Base-by-base conservation (phyloP, 2,329 filamentous ascomycete species). In the Cordyceps javanica region DNA sequence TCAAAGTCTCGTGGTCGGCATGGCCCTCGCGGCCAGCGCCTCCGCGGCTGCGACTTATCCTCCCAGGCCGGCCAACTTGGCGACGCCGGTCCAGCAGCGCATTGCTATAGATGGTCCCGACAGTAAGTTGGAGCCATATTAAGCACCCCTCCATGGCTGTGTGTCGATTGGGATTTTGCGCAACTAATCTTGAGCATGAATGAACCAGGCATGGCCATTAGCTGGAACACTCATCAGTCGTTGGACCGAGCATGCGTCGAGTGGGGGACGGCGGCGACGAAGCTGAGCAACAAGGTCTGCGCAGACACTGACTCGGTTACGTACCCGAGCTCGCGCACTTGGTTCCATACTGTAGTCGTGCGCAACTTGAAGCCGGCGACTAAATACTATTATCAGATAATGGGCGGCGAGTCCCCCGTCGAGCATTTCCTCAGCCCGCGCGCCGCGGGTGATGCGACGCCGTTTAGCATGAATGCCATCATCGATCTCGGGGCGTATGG, bases 331-430 rank as follows among this genome's bases (percentile, higher is more conserved):
- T 82, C 81, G 14, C 74, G 80, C 13, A 84, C 81, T 0, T 82
- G 73, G 62, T 75, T 74, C 34, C 79, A 82, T 61, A 69, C 70
- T 0, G 81, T 81, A 0, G 70, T 70, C 1, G 66, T 85, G 26
- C 69, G 70, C 0, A 71, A 65, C 7, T 68, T 85, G 19, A 68
- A 66, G 0, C 75, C 82, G 0, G 80, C 76, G 0, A 82, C 80
- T 1, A 82, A 73, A 0, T 85, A 85, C 66, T 85, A 82, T 71
- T 85, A 85, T 71, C 75, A 81, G 69, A 82, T 84, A 48, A 72
- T 71, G 34, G 9, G 82, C 80, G 2, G 77, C 73, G 32, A 85
- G 84, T 68, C 81, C 81, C 0, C 80, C 3, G 70, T 80, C 8
- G 74, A 77, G 34, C 74, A 78, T 38, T 85, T 85, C 67, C 63